Conservation (phyloP, 192 early-diverging fungal species). For the Paraglomus brasilianum region DNA sequence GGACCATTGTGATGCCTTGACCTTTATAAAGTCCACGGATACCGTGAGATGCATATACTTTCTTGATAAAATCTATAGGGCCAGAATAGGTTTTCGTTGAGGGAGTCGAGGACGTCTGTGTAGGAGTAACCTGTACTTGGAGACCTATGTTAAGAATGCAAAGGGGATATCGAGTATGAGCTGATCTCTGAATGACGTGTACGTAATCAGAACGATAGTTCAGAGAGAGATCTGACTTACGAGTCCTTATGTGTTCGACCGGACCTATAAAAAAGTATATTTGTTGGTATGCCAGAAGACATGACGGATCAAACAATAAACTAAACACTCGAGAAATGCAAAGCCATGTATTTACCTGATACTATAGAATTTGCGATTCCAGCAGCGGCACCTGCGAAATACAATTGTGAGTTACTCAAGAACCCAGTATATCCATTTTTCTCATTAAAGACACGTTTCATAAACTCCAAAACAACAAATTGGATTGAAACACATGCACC, state of each 20-base stretch:
- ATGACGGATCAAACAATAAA: background rate
- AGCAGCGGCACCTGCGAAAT: conserved; percentile 77
- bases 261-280: conserved; percentile 62
- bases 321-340: background rate
- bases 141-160: conserved; percentile 50
- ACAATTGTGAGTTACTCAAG: conserved; percentile 79
- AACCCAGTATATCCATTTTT: conserved; percentile 52
- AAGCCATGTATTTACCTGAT: conserved; percentile 42
- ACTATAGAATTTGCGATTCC: conserved; percentile 89
- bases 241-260: conserved; percentile 94
- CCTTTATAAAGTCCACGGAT: conserved; percentile 87
- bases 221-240: conserved; percentile 43
- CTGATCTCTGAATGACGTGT: too few species aligned
- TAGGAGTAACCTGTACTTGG: conserved; percentile 71
- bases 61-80: conserved; percentile 79
- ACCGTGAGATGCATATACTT: conserved; percentile 78
- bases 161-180: too few species aligned
- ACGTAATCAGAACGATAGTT: too few species aligned
- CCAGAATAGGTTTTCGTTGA: conserved; percentile 57
- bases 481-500: conserved; percentile 98
- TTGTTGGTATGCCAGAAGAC: too few species aligned
- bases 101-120: conserved; percentile 26
- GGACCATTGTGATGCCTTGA: conserved; percentile 77
- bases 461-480: conserved; percentile 84
- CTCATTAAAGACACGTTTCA: conserved; percentile 75